Evolutionary conservation across 805 yeast species (phyloP).

Genomic region (Saccharomyces jurei): DNA sequence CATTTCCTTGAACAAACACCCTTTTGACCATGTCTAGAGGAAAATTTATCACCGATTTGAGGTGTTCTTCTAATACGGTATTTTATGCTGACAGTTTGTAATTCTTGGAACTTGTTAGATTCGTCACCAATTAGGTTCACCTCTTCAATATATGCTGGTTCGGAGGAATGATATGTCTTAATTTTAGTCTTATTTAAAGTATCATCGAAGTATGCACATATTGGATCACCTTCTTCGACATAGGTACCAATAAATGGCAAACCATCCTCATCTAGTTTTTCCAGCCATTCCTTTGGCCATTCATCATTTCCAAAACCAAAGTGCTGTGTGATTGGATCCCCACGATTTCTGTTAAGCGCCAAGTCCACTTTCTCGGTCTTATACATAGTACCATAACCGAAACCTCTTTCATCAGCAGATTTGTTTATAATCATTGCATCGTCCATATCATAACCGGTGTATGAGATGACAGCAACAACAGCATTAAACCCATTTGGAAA

Average conservation of each 20-base stretch:
- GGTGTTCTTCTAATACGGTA: conserved; percentile 88
- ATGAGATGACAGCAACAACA: conserved; percentile 96
- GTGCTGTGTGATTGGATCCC: conserved; percentile 90
- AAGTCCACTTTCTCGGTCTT: conserved; percentile 90
- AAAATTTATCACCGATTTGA: conserved; percentile 93
- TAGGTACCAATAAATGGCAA: conserved; percentile 81
- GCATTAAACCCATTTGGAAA: conserved; percentile 98
- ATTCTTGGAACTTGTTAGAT: conserved; percentile 52
- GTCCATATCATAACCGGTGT: conserved; percentile 99
- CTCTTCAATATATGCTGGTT: conserved; percentile 91
- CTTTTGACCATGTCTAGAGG: conserved; percentile 96
- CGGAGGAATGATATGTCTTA: conserved; percentile 87
- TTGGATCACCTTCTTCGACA: conserved; percentile 93
- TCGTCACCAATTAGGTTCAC: conserved; percentile 90
- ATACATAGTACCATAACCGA: conserved; percentile 93
- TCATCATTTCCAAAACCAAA: conserved; percentile 90
- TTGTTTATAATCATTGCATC: conserved; percentile 98
- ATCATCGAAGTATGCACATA: conserved; percentile 87
- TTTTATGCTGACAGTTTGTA: conserved; percentile 80
- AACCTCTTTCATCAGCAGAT: conserved; percentile 96
- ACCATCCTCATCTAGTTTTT: conserved; percentile 85
- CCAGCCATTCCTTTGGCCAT: conserved; percentile 88
- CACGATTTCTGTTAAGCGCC: conserved; percentile 66
- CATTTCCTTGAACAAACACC: conserved; percentile 98
- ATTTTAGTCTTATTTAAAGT: conserved; percentile 83